Percentiles rank a stretch among this genome's conserved stretches.
These are phyloP conservation scores for Syzygium grande DNA, from an alignment of 345 rosid species.

Conservation along the genomic window DNA sequence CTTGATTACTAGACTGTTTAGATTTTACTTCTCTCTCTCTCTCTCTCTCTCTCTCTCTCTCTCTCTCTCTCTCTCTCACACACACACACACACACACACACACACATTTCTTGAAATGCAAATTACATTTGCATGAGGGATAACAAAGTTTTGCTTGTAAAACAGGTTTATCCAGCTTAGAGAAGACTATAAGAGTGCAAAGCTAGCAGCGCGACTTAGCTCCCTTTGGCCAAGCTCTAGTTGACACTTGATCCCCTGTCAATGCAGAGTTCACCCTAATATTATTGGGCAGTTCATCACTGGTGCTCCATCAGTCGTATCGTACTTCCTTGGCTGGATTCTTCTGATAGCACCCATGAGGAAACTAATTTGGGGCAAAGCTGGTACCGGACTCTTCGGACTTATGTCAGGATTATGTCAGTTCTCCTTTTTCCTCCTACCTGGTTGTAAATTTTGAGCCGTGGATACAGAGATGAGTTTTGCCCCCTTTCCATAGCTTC, in stretches of 20 bases:
- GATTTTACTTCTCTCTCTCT: neutral
- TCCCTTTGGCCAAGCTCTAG: conserved; percentile 71
- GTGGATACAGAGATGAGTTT: neutral
- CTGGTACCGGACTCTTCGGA: neutral
- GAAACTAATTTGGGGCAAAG: neutral
- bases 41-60: neutral
- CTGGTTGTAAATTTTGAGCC: neutral
- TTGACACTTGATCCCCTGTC: conserved; percentile 7
- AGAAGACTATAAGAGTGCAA: conserved; percentile 93
- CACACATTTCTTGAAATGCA: neutral
- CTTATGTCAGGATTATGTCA: neutral
- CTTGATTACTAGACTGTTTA: neutral
- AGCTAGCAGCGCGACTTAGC: conserved; percentile 81
- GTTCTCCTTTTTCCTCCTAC: neutral
- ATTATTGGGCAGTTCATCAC: neutral
- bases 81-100: too few species aligned
- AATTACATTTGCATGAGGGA: neutral
- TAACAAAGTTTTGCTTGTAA: neutral
- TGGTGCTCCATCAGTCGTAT: neutral
- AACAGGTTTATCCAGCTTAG: conserved; percentile 91
- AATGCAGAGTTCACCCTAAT: neutral
- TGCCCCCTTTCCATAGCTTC: neutral
- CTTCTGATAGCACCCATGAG: neutral
- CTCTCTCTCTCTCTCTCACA: neutral
- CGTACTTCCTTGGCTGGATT: neutral